Percentiles rank a stretch among this genome's conserved stretches.
Evolutionary conservation across 2,329 filamentous ascomycete species (phyloP).

Genomic region (Penicillium oxalicum): DNA sequence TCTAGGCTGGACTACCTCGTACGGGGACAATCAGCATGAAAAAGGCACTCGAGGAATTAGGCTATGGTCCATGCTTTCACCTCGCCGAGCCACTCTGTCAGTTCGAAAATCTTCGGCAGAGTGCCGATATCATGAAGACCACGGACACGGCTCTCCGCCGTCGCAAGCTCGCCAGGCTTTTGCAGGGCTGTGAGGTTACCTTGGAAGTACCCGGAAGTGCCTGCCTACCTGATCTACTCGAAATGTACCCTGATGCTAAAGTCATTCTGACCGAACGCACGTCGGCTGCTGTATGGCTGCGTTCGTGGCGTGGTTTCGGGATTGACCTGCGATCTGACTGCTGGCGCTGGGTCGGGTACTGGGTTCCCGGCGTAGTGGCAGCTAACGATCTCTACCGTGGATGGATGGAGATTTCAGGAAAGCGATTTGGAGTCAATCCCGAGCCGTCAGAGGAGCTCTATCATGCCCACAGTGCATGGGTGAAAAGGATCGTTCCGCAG

Average conservation of each 20-base stretch:
- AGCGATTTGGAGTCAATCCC: conserved; percentile 8
- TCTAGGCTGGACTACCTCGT: conserved; percentile 15
- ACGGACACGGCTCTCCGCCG: conserved; percentile 12
- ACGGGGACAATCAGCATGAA: conserved; percentile 17
- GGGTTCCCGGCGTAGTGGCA: conserved; percentile 12
- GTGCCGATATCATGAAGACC: conserved; percentile 12
- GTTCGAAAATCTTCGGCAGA: conserved; percentile 11
- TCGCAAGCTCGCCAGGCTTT: conserved; percentile 7
- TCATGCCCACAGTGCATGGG: conserved; percentile 12
- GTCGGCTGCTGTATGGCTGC: conserved; percentile 12
- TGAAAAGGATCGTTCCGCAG: conserved; percentile 11
- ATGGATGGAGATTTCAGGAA: conserved; percentile 7
- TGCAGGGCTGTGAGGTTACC: conserved; percentile 10
- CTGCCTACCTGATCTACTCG: conserved; percentile 8
- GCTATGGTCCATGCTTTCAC: conserved; percentile 13
- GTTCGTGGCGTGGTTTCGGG: conserved; percentile 13
- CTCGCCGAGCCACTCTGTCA: conserved; percentile 14
- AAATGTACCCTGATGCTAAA: too few relatives aligned
- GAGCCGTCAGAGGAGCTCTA: conserved; percentile 13
- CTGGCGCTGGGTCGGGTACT: conserved; percentile 16
- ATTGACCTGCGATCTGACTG: conserved; percentile 12
- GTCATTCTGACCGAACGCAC: conserved; percentile 7
- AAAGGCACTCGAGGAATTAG: conserved; percentile 13
- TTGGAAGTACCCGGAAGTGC: conserved; percentile 13
- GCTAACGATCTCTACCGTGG: conserved; percentile 14